Evolutionary conservation across 2,329 filamentous ascomycete species (phyloP).

Genomic region (Amauroascus niger): DNA sequence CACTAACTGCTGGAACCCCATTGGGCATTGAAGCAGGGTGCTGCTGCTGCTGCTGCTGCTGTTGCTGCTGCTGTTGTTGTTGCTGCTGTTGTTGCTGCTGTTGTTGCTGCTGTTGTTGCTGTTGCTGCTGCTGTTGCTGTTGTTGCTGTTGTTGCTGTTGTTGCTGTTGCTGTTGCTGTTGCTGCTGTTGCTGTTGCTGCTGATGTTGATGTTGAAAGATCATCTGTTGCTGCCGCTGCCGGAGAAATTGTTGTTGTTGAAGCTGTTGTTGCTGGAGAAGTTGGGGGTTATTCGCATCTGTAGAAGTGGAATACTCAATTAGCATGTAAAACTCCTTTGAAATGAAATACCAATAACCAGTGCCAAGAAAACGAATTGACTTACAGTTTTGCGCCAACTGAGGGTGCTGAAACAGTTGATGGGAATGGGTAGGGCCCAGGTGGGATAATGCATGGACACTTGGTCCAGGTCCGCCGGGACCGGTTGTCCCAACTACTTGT

Average conservation of each 20-base stretch:
- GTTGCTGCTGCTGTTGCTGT: slow-evolving; percentile 20
- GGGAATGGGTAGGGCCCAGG: slow-evolving; percentile 46
- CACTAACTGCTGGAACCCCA: slow-evolving; percentile 33
- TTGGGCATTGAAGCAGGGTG: slow-evolving; percentile 34
- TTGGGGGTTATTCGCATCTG: slow-evolving; percentile 37
- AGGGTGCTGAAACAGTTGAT: slow-evolving; percentile 44
- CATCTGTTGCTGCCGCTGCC: slow-evolving; percentile 27
- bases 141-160: slow-evolving; percentile 24
- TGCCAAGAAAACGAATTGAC: slow-evolving; percentile 17
- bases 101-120: slow-evolving; percentile 29
- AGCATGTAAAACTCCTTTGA: background rate
- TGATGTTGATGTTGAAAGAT: slow-evolving; percentile 23
- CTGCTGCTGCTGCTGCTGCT: slow-evolving; percentile 24
- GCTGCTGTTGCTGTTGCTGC: slow-evolving; percentile 25
- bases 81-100: slow-evolving; percentile 35
- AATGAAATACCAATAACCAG: background rate
- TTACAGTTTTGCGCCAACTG: slow-evolving; percentile 36
- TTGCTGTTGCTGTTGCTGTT: slow-evolving; percentile 36
- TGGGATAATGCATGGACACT: slow-evolving; percentile 54
- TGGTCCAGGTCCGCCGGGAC: slow-evolving; percentile 41
- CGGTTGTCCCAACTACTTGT: slow-evolving; percentile 46
- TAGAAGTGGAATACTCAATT: slow-evolving; percentile 1
- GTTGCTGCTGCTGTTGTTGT: slow-evolving; percentile 22
- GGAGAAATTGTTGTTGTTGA: slow-evolving; percentile 21
- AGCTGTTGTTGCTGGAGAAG: slow-evolving; percentile 37